phyloP scores from a whole-genome alignment of 768 basidiomycete genomes.

The Polyporus arcularius region DNA sequence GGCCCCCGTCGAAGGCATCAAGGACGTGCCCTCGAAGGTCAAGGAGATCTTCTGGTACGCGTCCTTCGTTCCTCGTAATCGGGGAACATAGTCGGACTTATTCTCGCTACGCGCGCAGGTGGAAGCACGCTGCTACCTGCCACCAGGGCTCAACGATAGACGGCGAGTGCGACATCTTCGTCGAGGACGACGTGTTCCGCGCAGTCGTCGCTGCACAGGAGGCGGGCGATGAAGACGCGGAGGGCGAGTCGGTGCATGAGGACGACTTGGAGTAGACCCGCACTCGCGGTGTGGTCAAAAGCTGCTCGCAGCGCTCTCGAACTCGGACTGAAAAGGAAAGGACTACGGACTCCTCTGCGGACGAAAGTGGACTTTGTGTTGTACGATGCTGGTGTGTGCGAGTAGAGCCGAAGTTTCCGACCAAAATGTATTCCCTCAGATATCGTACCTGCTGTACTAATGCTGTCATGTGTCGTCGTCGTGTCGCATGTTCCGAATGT shows the following conservation, averaged over 20 bases:
- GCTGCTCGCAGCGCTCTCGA: no score
- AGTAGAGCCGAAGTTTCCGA: no score
- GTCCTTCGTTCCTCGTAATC: not conserved
- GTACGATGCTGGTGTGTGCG: no score
- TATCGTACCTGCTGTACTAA: not conserved
- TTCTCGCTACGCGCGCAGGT: slow-evolving; percentile 43
- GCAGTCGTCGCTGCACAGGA: slow-evolving; percentile 3
- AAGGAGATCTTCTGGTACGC: slow-evolving; percentile 73
- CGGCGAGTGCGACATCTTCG: slow-evolving; percentile 60
- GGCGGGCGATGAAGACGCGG: slow-evolving; percentile 7
- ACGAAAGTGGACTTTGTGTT: no score
- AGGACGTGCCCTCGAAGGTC: slow-evolving; percentile 74
- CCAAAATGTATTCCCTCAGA: no score
- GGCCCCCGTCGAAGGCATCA: slow-evolving; percentile 72
- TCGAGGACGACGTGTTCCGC: slow-evolving; percentile 42
- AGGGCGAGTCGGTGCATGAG: not conserved
- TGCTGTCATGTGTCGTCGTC: not conserved
- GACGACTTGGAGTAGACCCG: not conserved
- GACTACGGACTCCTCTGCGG: not conserved
- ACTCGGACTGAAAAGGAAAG: not conserved
- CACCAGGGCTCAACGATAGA: slow-evolving; percentile 58
- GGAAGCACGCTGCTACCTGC: slow-evolving; percentile 83
- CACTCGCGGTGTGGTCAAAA: not conserved
- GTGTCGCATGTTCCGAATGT: not conserved
- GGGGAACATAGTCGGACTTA: not conserved